Evolutionary conservation across 176 grass and related monocot genomes (phyloP).

Genomic region (Pharus latifolius): DNA sequence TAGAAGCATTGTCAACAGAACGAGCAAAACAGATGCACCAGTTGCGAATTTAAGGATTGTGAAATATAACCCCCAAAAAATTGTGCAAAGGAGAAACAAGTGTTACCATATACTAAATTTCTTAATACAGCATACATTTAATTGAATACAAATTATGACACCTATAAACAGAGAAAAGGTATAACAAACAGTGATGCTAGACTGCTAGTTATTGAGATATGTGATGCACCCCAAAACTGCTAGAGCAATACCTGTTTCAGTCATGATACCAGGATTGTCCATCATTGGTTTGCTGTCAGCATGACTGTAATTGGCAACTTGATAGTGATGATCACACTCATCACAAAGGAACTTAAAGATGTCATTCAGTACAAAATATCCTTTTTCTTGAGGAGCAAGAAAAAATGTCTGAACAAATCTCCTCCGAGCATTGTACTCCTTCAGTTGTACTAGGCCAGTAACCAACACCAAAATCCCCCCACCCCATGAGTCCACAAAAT

Average conservation of each 20-base stretch:
- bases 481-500: conserved; percentile 60
- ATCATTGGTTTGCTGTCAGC: conserved; percentile 18
- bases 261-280: conserved; percentile 26
- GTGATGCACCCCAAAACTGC: background rate
- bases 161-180: background rate
- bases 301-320: conserved; percentile 9
- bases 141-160: background rate
- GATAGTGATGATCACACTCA: conserved; percentile 41
- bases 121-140: background rate
- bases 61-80: background rate
- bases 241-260: conserved; percentile 24
- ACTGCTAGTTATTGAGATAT: background rate
- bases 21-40: background rate
- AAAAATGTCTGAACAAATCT: conserved; percentile 78
- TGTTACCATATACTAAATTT: background rate
- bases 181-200: background rate
- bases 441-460: conserved; percentile 67
- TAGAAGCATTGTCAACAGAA: background rate
- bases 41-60: background rate
- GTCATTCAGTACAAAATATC: conserved; percentile 74
- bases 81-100: background rate
- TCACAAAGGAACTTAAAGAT: conserved; percentile 85
- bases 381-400: conserved; percentile 74
- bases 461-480: conserved; percentile 51
- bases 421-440: conserved; percentile 45